phyloP scores from a whole-genome alignment of 2,329 filamentous ascomycete species.

The Colletotrichum nymphaeae region DNA sequence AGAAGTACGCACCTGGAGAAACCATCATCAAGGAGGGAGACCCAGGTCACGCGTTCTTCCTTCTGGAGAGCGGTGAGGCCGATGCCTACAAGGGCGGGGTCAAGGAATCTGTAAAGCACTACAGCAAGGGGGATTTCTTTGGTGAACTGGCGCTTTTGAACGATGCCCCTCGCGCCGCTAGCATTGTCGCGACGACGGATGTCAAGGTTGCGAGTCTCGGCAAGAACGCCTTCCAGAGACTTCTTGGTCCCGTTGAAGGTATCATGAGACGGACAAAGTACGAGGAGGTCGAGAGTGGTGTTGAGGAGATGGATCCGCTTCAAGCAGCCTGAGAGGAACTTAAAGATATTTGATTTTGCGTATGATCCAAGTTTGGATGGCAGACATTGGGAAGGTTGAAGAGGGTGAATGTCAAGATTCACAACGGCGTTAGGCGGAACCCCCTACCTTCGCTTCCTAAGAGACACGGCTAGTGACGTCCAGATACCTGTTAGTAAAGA shows the following conservation, averaged over 20 bases:
- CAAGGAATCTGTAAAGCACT: slow-evolving; percentile 78
- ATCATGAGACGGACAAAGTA: slow-evolving; percentile 88
- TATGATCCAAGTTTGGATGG: slow-evolving; percentile 31
- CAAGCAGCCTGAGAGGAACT: slow-evolving; percentile 48
- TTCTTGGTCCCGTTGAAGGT: slow-evolving; percentile 91
- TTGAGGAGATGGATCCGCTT: slow-evolving; percentile 76
- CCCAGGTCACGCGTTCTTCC: slow-evolving; percentile 89
- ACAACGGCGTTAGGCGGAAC: slow-evolving; percentile 40
- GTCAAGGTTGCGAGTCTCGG: slow-evolving; percentile 94
- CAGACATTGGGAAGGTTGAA: slow-evolving; percentile 19
- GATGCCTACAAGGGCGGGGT: slow-evolving; percentile 85
- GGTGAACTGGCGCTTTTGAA: slow-evolving; percentile 94
- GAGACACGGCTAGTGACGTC: slow-evolving; percentile 48
- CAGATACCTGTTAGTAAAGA: slow-evolving; percentile 45
- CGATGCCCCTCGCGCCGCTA: slow-evolving; percentile 92
- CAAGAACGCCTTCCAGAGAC: slow-evolving; percentile 93
- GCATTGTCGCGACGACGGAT: slow-evolving; percentile 83
- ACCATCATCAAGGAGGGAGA: slow-evolving; percentile 93
- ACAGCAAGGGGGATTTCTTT: slow-evolving; percentile 95
- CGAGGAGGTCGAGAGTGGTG: slow-evolving; percentile 68
- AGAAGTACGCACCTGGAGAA: slow-evolving; percentile 83
- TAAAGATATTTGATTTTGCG: neutral
- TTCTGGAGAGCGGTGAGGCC: slow-evolving; percentile 88
- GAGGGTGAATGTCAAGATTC: slow-evolving; percentile 26
- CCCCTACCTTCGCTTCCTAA: slow-evolving; percentile 48